phyloP scores from a whole-genome alignment of 176 grass and related monocot genomes.

The Musa acuminata region DNA sequence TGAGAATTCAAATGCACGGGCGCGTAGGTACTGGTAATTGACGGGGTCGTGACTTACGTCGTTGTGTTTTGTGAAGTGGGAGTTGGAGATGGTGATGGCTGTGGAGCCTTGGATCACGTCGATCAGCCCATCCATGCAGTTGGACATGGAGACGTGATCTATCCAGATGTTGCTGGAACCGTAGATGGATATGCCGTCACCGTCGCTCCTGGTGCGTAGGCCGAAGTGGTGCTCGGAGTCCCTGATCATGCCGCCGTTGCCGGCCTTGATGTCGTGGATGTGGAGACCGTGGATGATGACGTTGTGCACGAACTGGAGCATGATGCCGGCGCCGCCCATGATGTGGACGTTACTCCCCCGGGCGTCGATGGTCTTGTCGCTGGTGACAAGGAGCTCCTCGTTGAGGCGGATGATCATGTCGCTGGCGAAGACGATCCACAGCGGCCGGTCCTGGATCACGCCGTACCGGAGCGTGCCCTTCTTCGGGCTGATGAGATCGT shows the following conservation, averaged over 20 bases:
- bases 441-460: slow-evolving; percentile 40
- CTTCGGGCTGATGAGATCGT: slow-evolving; percentile 38
- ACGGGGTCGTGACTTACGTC: not conserved
- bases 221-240: slow-evolving; percentile 4
- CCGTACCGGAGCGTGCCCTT: slow-evolving; percentile 59
- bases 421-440: slow-evolving; percentile 65
- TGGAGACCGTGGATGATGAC: slow-evolving; percentile 14
- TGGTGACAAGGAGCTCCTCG: slow-evolving; percentile 61
- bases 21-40: too few species aligned
- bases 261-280: slow-evolving; percentile 11
- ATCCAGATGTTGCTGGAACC: slow-evolving; percentile 5
- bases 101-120: slow-evolving; percentile 3
- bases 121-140: slow-evolving; percentile 2
- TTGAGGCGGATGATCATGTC: slow-evolving; percentile 57
- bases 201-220: slow-evolving; percentile 4
- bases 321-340: slow-evolving; percentile 35
- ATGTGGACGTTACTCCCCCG: slow-evolving; percentile 67
- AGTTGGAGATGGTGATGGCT: slow-evolving; percentile 3
- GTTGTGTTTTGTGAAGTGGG: not conserved
- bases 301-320: slow-evolving; percentile 4
- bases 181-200: slow-evolving; percentile 6
- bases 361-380: slow-evolving; percentile 78
- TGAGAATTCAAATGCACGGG: not conserved
- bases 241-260: slow-evolving; percentile 1
- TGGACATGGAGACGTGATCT: not conserved